Evolutionary conservation across 345 rosid species (phyloP).

Genomic region (Hibiscus tridactylites): DNA sequence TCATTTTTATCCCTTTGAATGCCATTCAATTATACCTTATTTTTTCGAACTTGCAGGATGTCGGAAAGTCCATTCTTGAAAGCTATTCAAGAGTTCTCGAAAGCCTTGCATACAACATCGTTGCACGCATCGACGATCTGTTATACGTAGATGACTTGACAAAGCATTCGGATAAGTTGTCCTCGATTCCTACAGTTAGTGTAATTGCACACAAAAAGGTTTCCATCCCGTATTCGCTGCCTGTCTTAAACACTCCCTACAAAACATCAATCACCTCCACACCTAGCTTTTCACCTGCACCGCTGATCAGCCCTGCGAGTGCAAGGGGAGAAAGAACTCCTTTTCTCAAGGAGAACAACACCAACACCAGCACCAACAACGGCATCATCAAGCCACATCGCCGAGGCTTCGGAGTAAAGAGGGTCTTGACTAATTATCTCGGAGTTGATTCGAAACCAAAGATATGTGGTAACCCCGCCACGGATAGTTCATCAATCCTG

Average conservation of each 20-base stretch:
- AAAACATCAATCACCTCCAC: conserved; percentile 47
- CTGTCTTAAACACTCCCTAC: conserved; percentile 43
- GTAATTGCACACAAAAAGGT: conserved; percentile 40
- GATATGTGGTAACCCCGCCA: conserved; percentile 32
- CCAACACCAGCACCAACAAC: conserved; percentile 4
- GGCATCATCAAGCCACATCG: conserved; percentile 43
- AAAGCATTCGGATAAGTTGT: conserved; percentile 56
- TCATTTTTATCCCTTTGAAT: background rate
- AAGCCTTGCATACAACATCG: conserved; percentile 82
- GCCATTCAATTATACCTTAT: background rate
- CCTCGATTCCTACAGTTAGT: conserved; percentile 29
- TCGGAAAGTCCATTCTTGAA: conserved; percentile 89
- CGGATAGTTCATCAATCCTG: conserved; percentile 25
- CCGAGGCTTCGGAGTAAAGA: conserved; percentile 83
- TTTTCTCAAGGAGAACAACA: background rate
- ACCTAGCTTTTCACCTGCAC: conserved; percentile 66
- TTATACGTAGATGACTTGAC: conserved; percentile 81
- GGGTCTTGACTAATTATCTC: conserved; percentile 67
- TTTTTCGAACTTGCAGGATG: conserved; percentile 42
- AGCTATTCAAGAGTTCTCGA: conserved; percentile 90
- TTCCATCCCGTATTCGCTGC: conserved; percentile 38
- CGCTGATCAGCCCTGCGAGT: conserved; percentile 33
- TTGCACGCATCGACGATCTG: conserved; percentile 86
- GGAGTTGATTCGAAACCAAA: conserved; percentile 60
- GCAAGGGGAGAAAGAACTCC: conserved; percentile 34